Conservation (phyloP, 805 yeast genomes). For the Cyberlindnera maclurae region DNA sequence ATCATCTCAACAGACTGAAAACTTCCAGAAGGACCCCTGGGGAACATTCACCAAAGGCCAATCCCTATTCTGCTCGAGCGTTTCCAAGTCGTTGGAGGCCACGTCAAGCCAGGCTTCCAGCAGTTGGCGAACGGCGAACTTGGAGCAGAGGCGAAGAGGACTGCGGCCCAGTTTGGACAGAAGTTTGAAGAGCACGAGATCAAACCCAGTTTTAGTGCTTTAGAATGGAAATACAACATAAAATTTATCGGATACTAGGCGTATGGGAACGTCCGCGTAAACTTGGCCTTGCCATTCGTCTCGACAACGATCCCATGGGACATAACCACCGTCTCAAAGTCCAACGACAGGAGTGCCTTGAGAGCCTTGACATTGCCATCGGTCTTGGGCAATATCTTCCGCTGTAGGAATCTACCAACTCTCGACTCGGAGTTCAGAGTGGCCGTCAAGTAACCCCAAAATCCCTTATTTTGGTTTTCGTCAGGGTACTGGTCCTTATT, state of each 20-base stretch:
- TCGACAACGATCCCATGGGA: constrained; percentile 58
- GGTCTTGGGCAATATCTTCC: constrained; percentile 17
- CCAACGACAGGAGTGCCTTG: constrained; percentile 27
- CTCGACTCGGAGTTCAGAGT: constrained; percentile 34
- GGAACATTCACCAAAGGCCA: constrained; percentile 92
- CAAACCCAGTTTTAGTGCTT: constrained; percentile 42
- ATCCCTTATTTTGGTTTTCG: constrained; percentile 38
- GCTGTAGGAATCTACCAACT: constrained; percentile 29
- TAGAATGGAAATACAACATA: not conserved
- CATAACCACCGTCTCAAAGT: constrained; percentile 42
- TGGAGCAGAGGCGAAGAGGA: constrained; percentile 75
- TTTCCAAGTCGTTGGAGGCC: constrained; percentile 74
- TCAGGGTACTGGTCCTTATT: constrained; percentile 43
- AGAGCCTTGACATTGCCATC: constrained; percentile 13
- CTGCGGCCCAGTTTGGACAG: constrained; percentile 96
- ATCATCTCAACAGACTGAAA: too few relatives aligned
- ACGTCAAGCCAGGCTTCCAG: constrained; percentile 85
- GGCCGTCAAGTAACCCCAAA: constrained; percentile 32
- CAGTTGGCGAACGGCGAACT: constrained; percentile 75
- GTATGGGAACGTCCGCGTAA: too few relatives aligned
- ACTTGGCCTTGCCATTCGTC: constrained; percentile 25
- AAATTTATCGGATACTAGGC: not conserved
- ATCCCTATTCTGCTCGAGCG: constrained; percentile 82
- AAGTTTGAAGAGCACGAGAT: constrained; percentile 86
- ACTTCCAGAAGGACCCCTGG: constrained; percentile 74